Conservation (phyloP, 257 asterid species). For the Striga asiatica region DNA sequence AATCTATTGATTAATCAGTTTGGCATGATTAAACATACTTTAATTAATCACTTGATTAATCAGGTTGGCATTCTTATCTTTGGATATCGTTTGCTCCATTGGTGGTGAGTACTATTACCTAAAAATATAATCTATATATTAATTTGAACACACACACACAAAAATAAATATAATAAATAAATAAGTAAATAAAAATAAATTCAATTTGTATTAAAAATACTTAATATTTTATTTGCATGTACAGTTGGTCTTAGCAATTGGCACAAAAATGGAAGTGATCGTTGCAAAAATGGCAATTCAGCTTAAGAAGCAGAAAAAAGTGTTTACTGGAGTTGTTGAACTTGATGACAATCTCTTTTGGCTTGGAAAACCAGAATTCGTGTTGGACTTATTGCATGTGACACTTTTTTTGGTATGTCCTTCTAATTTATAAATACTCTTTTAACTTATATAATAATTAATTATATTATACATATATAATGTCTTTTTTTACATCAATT, state of each 20-base stretch:
- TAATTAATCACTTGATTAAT: not conserved
- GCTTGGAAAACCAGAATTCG: slow-evolving; percentile 20
- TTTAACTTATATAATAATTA: too few species aligned
- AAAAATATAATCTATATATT: too few species aligned
- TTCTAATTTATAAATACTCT: too few species aligned
- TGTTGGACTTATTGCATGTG: slow-evolving; percentile 22
- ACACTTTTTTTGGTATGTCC: slow-evolving; percentile 22
- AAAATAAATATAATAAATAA: too few species aligned
- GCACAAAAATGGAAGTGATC: slow-evolving; percentile 31
- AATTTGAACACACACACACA: too few species aligned
- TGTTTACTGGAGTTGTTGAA: slow-evolving; percentile 18
- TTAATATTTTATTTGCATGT: not conserved
- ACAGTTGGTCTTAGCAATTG: slow-evolving; percentile 21
- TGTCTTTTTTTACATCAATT: not conserved
- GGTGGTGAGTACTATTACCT: slow-evolving; percentile 22
- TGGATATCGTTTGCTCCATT: slow-evolving; percentile 30
- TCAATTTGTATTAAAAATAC: not conserved
- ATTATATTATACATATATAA: not conserved
- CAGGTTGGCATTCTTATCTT: slow-evolving; percentile 32
- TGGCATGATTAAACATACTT: not conserved
- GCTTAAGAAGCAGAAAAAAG: slow-evolving; percentile 11
- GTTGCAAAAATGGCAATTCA: slow-evolving; percentile 29
- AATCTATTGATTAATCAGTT: not conserved
- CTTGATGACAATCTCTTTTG: slow-evolving; percentile 26
- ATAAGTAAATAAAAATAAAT: not conserved